phyloP scores from a whole-genome alignment of 805 yeast genomes.

The Candida easanensis region DNA sequence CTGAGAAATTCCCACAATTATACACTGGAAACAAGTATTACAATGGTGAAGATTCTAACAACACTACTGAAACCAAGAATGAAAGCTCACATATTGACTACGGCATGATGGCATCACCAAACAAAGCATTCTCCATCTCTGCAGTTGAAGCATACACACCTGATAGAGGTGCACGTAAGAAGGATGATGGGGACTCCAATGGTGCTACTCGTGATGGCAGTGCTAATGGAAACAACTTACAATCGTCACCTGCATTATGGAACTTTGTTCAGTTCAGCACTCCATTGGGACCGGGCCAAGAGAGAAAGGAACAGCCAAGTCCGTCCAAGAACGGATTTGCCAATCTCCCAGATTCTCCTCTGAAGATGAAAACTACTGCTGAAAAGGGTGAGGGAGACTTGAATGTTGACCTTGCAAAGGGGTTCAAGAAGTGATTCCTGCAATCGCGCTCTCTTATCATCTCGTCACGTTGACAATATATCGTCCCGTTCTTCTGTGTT shows the following conservation, averaged over 20 bases:
- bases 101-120: constrained; percentile 31
- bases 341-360: constrained; percentile 23
- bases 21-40: constrained; percentile 2
- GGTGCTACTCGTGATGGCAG: constrained; percentile 6
- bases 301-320: constrained; percentile 15
- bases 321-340: constrained; percentile 21
- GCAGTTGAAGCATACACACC: constrained; percentile 67
- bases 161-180: constrained; percentile 44
- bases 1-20: constrained; percentile 6
- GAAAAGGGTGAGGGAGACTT: constrained; percentile 38
- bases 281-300: constrained; percentile 27
- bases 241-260: constrained; percentile 87
- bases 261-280: constrained; percentile 79
- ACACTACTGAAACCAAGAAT: constrained; percentile 12
- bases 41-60: constrained; percentile 15
- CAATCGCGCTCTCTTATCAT: too few species aligned
- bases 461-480: too few species aligned
- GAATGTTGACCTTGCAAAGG: constrained; percentile 46
- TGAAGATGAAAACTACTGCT: constrained; percentile 16
- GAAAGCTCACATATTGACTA: constrained; percentile 21
- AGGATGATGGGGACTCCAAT: constrained; percentile 13
- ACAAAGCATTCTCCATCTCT: constrained; percentile 43
- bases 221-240: constrained; percentile 22
- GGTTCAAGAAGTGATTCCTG: constrained; percentile 35
- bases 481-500: too few species aligned